These are phyloP conservation scores for Hirschioporus abietinus DNA, from an alignment of 768 basidiomycete genomes.

Conservation along the genomic window DNA sequence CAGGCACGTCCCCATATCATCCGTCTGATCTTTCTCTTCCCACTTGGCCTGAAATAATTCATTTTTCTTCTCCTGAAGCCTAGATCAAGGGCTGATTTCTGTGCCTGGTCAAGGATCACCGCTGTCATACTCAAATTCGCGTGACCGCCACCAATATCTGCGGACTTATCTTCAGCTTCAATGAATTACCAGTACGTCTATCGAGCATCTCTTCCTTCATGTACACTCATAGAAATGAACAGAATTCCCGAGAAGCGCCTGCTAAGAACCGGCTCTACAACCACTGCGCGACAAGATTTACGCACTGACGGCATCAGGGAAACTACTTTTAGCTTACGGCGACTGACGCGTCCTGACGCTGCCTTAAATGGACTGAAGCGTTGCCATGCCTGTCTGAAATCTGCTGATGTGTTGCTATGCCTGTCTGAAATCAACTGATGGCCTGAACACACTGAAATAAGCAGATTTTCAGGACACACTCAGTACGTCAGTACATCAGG, in stretches of 20 bases:
- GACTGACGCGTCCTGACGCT: too few species aligned
- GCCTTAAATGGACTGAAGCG: too few species aligned
- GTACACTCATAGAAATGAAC: not conserved
- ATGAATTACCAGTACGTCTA: not conserved
- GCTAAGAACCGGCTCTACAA: not conserved
- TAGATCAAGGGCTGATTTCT: not conserved
- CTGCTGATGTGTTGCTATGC: too few species aligned
- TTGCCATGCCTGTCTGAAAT: too few species aligned
- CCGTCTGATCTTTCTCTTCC: not conserved
- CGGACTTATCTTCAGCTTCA: not conserved
- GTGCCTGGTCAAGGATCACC: not conserved
- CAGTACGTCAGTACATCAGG: too few species aligned
- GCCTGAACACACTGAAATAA: too few species aligned
- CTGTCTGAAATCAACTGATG: too few species aligned
- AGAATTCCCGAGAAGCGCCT: too few species aligned
- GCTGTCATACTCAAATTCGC: not conserved
- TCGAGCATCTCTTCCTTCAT: not conserved
- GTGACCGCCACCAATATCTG: not conserved
- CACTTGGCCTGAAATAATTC: not conserved
- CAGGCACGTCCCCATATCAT: not conserved
- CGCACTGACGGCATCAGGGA: not conserved
- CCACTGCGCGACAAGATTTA: not conserved
- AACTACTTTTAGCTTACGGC: too few species aligned
- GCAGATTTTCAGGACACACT: too few species aligned
- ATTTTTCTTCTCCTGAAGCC: not conserved